A percentile compares a stretch with the other conserved stretches of the same genome.
Conservation (phyloP, 495 filamentous ascomycete genomes). For the Aspergillus diversus region DNA sequence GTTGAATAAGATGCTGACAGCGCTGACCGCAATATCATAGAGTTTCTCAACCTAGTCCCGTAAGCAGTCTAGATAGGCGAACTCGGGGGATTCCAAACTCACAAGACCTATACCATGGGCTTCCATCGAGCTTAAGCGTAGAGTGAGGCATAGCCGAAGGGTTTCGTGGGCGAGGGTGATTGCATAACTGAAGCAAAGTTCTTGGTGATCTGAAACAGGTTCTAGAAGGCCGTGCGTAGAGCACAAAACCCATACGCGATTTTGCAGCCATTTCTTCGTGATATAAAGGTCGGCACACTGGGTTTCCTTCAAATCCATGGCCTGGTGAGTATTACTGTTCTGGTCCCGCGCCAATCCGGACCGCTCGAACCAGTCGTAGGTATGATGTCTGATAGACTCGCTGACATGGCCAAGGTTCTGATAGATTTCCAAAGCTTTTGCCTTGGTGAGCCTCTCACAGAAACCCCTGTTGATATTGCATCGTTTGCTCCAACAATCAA, state of each 20-base stretch:
- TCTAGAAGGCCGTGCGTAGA: conserved; percentile 58
- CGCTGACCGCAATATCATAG: conserved; percentile 45
- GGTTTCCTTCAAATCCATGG: conserved; percentile 61
- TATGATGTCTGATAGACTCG: conserved; percentile 44
- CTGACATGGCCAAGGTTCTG: conserved; percentile 40
- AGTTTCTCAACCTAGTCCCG: conserved; percentile 42
- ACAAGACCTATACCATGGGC: conserved; percentile 74
- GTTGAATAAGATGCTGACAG: conserved; percentile 41
- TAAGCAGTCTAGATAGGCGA: conserved; percentile 18
- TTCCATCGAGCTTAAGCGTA: conserved; percentile 65
- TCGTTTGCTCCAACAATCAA: conserved; percentile 47
- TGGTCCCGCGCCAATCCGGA: conserved; percentile 27
- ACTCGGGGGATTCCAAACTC: conserved; percentile 29
- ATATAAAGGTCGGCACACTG: conserved; percentile 71
- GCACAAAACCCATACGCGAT: conserved; percentile 75
- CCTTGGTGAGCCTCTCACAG: conserved; percentile 40
- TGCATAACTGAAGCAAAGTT: conserved; percentile 69
- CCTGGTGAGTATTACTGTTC: conserved; percentile 36
- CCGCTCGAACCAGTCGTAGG: conserved; percentile 70
- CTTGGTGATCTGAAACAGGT: conserved; percentile 53
- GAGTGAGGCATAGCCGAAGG: conserved; percentile 67
- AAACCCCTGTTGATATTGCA: conserved; percentile 39
- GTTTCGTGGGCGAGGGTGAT: conserved; percentile 69
- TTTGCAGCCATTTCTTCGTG: conserved; percentile 84
- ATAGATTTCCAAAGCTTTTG: conserved; percentile 41